Percentiles rank a stretch among this genome's conserved stretches.
Conservation (phyloP, 176 grass and related monocot species). For the Pontederia crassipes region DNA sequence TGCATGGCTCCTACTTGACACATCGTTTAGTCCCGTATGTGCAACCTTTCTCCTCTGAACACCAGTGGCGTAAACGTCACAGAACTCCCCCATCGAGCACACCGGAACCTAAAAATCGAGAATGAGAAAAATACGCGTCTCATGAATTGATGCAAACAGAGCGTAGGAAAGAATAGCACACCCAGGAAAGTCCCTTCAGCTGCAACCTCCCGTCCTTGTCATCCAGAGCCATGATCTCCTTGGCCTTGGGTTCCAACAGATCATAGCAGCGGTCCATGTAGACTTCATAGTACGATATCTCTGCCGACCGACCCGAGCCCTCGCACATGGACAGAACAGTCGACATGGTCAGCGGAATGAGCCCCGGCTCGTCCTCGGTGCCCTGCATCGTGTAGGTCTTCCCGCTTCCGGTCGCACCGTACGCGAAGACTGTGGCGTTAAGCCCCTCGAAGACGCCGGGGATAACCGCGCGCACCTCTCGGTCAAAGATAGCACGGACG, state of each 20-base stretch:
- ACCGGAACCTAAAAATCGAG: conserved; percentile 38
- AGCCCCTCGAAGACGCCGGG: conserved; percentile 54
- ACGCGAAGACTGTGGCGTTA: conserved; percentile 65
- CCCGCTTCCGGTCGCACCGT: conserved; percentile 74
- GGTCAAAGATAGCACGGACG: conserved; percentile 43
- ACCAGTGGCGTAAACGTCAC: conserved; percentile 52
- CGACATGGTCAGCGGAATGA: conserved; percentile 60
- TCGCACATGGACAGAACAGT: conserved; percentile 40
- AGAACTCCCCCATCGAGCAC: conserved; percentile 63
- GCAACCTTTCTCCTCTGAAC: conserved; percentile 79
- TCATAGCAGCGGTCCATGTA: conserved; percentile 94
- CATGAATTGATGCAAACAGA: too few relatives aligned
- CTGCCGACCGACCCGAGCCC: conserved; percentile 37
- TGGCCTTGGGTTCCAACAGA: conserved; percentile 74
- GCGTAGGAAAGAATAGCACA: conserved; percentile 12
- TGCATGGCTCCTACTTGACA: conserved; percentile 80
- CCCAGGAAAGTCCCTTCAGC: conserved; percentile 79
- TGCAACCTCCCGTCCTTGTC: conserved; percentile 70
- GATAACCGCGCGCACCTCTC: conserved; percentile 56
- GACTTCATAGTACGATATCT: conserved; percentile 81
- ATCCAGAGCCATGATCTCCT: conserved; percentile 70
- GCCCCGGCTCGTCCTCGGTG: conserved; percentile 40
- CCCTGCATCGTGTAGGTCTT: conserved; percentile 99
- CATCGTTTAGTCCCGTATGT: conserved; percentile 63
- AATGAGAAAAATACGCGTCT: neutral